Evolutionary conservation across 2,329 filamentous ascomycete genomes (phyloP).

Genomic region (Microsporum audouinii): DNA sequence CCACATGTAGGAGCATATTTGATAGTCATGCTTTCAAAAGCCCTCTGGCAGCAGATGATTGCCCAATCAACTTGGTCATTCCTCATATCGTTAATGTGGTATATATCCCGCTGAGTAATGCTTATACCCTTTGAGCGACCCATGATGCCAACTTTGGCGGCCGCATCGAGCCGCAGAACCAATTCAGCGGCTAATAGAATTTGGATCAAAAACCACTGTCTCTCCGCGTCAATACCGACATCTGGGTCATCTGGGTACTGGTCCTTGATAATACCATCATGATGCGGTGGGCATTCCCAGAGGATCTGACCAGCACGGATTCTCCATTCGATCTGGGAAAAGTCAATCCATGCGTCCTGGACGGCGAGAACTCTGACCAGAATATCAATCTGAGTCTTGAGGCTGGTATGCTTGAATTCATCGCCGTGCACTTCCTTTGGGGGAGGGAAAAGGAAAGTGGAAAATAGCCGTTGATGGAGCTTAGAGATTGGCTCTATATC

Average conservation of each 20-base stretch:
- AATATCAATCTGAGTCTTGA: slow-evolving; percentile 38
- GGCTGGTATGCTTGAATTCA: slow-evolving; percentile 18
- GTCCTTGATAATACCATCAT: slow-evolving; percentile 21
- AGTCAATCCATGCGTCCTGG: slow-evolving; percentile 38
- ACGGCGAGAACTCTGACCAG: slow-evolving; percentile 33
- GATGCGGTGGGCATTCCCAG: slow-evolving; percentile 31
- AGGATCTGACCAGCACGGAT: slow-evolving; percentile 37
- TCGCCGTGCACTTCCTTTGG: slow-evolving; percentile 16
- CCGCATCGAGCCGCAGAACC: slow-evolving; percentile 43
- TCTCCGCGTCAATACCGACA: slow-evolving; percentile 25
- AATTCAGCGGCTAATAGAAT: slow-evolving; percentile 45
- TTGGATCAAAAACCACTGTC: slow-evolving; percentile 45
- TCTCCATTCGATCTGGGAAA: slow-evolving; percentile 37
- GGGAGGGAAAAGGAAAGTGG: slow-evolving; percentile 29
- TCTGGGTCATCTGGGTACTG: slow-evolving; percentile 14
- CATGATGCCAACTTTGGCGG: slow-evolving; percentile 32
- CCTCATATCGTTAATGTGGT: slow-evolving; percentile 36
- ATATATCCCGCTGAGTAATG: slow-evolving; percentile 35
- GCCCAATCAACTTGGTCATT: slow-evolving; percentile 47
- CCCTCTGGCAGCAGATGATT: slow-evolving; percentile 42
- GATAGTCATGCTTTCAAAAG: slow-evolving; percentile 42
- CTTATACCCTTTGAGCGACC: slow-evolving; percentile 29
- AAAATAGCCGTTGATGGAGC: slow-evolving; percentile 28
- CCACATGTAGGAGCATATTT: slow-evolving; percentile 13
- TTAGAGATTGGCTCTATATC: slow-evolving; percentile 24